A percentile compares a stretch with the other conserved stretches of the same genome.
These are phyloP conservation scores for Pseudogymnoascus sp. DNA, from an alignment of 2,329 filamentous ascomycete species.

Conservation along the genomic window DNA sequence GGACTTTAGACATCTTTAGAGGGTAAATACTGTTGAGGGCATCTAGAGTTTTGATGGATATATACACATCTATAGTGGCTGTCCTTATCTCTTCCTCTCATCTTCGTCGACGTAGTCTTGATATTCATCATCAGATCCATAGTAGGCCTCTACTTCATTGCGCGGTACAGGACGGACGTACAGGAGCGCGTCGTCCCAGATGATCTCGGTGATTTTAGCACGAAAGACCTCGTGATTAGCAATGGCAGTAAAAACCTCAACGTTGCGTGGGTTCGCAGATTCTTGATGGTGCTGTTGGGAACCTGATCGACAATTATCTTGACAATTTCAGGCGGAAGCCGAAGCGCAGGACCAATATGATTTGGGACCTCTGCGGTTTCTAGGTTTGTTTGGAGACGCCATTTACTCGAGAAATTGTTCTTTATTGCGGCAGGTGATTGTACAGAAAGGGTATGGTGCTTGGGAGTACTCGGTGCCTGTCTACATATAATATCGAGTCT, in stretches of 20 bases:
- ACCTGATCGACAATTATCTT: constrained; percentile 14
- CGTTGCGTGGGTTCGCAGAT: constrained; percentile 31
- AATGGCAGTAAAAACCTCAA: constrained; percentile 31
- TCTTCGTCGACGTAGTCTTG: no score
- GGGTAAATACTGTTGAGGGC: no score
- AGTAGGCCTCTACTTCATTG: neutral
- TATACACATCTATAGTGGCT: no score
- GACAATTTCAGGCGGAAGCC: constrained; percentile 11
- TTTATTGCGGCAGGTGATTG: no score
- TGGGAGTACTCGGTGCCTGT: no score
- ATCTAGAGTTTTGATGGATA: no score
- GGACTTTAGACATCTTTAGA: no score
- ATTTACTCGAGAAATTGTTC: neutral
- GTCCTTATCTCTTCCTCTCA: no score
- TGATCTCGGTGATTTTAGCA: constrained; percentile 23
- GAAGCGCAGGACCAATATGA: neutral
- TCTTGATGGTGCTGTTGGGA: constrained; percentile 24
- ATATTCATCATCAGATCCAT: neutral
- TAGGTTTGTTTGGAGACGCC: neutral
- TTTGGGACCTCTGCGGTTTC: neutral
- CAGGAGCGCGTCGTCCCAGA: no score
- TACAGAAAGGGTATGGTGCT: no score
- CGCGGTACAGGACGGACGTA: neutral
- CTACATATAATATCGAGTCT: no score
- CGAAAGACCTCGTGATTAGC: constrained; percentile 31